phyloP scores from a whole-genome alignment of 106 monocot species.

The Gastrodia elata region DNA sequence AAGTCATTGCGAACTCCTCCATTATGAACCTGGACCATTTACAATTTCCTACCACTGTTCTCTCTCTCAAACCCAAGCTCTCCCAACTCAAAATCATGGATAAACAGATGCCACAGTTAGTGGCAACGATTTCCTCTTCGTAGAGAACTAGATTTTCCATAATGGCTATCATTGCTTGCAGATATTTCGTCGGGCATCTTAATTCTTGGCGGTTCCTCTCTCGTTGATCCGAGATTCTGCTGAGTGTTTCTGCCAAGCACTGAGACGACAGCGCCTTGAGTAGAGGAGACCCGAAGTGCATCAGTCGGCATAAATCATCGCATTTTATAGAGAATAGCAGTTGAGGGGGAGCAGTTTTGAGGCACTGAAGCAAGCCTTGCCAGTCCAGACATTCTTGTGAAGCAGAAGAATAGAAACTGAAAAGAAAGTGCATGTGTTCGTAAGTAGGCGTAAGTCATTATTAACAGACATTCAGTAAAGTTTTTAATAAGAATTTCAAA shows the following conservation, averaged over 20 bases:
- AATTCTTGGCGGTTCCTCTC: conserved; percentile 17
- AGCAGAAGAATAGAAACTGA: conserved; percentile 35
- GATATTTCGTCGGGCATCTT: conserved; percentile 37
- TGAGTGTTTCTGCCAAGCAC: conserved; percentile 64
- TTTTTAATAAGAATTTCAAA: too few relatives aligned
- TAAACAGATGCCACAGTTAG: conserved; percentile 47
- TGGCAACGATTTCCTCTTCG: conserved; percentile 40
- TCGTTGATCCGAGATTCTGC: conserved; percentile 44
- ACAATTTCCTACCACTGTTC: conserved; percentile 19
- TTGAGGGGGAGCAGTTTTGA: conserved; percentile 14
- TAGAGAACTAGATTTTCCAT: conserved; percentile 58
- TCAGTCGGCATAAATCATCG: conserved; percentile 70
- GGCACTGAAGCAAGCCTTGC: conserved; percentile 55
- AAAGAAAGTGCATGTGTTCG: too few relatives aligned
- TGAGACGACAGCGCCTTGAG: conserved; percentile 69
- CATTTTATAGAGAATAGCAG: conserved; percentile 45
- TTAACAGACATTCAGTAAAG: too few relatives aligned
- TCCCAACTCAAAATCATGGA: conserved; percentile 58
- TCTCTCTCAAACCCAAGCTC: conserved; percentile 31
- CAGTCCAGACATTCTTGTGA: conserved; percentile 48
- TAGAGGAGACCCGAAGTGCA: conserved; percentile 60
- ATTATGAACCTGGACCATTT: conserved; percentile 70
- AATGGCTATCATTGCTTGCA: conserved; percentile 58
- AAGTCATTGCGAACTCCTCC: conserved; percentile 62
- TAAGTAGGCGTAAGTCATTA: too few relatives aligned